phyloP scores from a whole-genome alignment of 2,329 filamentous ascomycete species.

The Penicillium crustosum region DNA sequence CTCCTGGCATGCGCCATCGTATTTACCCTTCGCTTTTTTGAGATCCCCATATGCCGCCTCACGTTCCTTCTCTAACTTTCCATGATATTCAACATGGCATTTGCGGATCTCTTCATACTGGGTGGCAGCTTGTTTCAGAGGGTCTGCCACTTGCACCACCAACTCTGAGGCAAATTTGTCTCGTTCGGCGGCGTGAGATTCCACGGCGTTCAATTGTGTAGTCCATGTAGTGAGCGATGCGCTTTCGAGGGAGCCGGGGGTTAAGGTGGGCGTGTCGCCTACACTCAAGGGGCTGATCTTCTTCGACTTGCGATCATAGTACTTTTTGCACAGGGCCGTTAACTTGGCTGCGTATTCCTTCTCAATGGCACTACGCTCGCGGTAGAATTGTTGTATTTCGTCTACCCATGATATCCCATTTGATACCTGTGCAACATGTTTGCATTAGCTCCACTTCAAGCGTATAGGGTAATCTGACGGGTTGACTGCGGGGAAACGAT shows the following conservation, averaged over 20 bases:
- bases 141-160: conserved; percentile 77
- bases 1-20: conserved; percentile 89
- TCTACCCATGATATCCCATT: conserved; percentile 93
- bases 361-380: conserved; percentile 88
- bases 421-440: conserved; percentile 55
- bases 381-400: conserved; percentile 96
- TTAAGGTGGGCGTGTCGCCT: conserved; percentile 88
- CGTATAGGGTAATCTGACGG: conserved; percentile 13
- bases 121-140: conserved; percentile 69
- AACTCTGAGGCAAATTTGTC: conserved; percentile 80
- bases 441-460: conserved; percentile 20
- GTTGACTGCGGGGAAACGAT: conserved; percentile 18
- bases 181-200: conserved; percentile 83
- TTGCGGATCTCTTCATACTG: conserved; percentile 92
- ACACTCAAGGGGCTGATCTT: conserved; percentile 87
- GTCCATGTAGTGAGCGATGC: conserved; percentile 97
- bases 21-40: conserved; percentile 88
- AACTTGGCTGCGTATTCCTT: conserved; percentile 95
- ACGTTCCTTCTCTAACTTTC: conserved; percentile 84
- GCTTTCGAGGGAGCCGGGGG: conserved; percentile 91
- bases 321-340: conserved; percentile 85
- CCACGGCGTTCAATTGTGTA: conserved; percentile 86
- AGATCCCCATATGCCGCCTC: conserved; percentile 81
- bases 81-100: conserved; percentile 82
- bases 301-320: conserved; percentile 93